A percentile compares a stretch with the other conserved stretches of the same genome.
phyloP scores from a whole-genome alignment of 352 stramenopile species.

The Globisporangium acanthophoron region DNA sequence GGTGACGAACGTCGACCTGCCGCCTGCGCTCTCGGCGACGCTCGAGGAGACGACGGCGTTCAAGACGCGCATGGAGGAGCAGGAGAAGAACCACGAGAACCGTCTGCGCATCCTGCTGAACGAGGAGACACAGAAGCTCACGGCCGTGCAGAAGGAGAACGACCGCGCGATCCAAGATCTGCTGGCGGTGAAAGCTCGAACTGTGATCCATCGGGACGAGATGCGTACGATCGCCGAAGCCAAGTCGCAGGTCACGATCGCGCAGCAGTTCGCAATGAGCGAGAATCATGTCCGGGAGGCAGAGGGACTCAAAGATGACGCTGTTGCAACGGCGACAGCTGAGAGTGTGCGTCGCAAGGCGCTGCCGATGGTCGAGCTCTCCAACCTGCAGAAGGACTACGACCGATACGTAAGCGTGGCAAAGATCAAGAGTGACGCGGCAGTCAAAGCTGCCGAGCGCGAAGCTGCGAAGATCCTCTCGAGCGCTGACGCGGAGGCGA shows the following conservation, averaged over 20 bases:
- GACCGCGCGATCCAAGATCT: conserved; percentile 73
- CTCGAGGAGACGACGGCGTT: conserved; percentile 81
- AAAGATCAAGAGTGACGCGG: conserved; percentile 52
- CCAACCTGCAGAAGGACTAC: conserved; percentile 48
- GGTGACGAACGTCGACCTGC: conserved; percentile 77
- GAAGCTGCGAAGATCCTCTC: conserved; percentile 57
- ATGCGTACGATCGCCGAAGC: conserved; percentile 67
- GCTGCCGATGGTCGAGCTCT: conserved; percentile 50
- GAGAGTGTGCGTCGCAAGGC: conserved; percentile 57
- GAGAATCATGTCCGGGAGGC: conserved; percentile 23
- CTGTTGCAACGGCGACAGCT: conserved; percentile 41
- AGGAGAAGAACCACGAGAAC: conserved; percentile 89
- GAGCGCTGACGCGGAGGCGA: conserved; percentile 49
- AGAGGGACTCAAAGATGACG: conserved; percentile 65
- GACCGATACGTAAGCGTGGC: conserved; percentile 63
- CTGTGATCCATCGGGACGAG: conserved; percentile 71
- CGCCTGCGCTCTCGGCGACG: conserved; percentile 46
- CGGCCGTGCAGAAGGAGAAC: conserved; percentile 75
- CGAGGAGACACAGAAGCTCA: conserved; percentile 79
- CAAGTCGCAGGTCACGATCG: conserved; percentile 71
- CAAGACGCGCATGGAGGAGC: conserved; percentile 86
- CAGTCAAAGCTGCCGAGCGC: conserved; percentile 57
- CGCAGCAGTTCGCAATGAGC: conserved; percentile 40
- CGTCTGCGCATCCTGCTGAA: conserved; percentile 77
- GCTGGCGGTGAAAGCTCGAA: conserved; percentile 50